Base-by-base conservation (phyloP, 73 alveolate species). In the Paramecium biaurelia region DNA sequence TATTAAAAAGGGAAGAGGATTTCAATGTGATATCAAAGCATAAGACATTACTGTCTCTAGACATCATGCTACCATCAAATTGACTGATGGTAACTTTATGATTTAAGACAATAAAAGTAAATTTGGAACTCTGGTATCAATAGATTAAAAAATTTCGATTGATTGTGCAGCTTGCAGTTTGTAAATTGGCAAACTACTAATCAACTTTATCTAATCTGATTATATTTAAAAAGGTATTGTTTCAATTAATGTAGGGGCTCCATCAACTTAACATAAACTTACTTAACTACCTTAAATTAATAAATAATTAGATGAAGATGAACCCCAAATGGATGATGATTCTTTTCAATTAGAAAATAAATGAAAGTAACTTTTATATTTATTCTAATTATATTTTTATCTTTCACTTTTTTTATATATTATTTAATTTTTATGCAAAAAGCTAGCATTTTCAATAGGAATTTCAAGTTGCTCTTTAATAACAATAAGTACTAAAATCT, bases 11-110 rank as follows among this genome's bases (percentile, higher is more conserved):
- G 90, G 90, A 43, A 21, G 90, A 79, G 90, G 74, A 20, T 79
- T 79, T 11, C 23, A 58, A 79, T 79, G 90, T 11, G 90, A 79
- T 79, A 79, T 79, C 23, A 79, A 79, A 45, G 90, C 90, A 0
- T 79, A 79, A 79, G 90, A 79, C 28, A 79, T 79, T 45, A 79
- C 90, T 37, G 90, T 79, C 32, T 79, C 90, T 21, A 79, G 90
- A 79, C 90, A 79, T 6, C 90, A 79, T 47, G 90, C 90, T 11
- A 43, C 90, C 15, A 79, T 79, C 41, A 38, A 23, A 45, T 24
- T 79, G 12, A 11, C 53, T 20, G 72, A 79, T 79, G 90, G 90
- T 1, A 45, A 79, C 24, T 79, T 79, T 10, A 57, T 79, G 10
- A 79, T 79, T 10, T 14, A 58, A 8, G 90, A 79, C 24, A 79